Percentiles rank a stretch among this genome's conserved stretches.
Evolutionary conservation across 805 yeast genomes (phyloP).

Genomic region (Yamadazyma sp.): DNA sequence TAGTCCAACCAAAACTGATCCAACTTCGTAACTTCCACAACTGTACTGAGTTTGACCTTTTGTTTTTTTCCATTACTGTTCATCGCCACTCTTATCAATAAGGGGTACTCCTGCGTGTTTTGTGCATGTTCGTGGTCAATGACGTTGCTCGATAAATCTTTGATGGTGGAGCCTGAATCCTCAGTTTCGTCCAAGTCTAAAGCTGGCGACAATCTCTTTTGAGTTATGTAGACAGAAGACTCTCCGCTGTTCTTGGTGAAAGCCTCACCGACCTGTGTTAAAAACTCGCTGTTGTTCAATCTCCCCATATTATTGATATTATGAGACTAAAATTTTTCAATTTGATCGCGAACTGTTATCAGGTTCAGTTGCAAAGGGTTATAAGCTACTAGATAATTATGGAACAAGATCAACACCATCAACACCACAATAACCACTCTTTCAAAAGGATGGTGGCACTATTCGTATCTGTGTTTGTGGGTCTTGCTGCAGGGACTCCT

Average conservation of each 20-base stretch:
- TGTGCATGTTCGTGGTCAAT: constrained; percentile 19
- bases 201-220: constrained; percentile 46
- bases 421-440: background rate
- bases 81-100: constrained; percentile 67
- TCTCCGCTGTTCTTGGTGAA: constrained; percentile 34
- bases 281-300: constrained; percentile 32
- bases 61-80: constrained; percentile 46
- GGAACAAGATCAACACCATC: background rate
- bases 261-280: constrained; percentile 24
- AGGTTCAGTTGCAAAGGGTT: background rate
- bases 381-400: background rate
- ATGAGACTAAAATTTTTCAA: constrained; percentile 4
- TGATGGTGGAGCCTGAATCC: constrained; percentile 8
- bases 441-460: constrained; percentile 19
- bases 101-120: constrained; percentile 48
- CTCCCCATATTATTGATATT: constrained; percentile 25
- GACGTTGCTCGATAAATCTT: constrained; percentile 31
- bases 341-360: constrained; percentile 2
- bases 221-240: constrained; percentile 59
- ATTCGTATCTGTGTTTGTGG: constrained; percentile 43
- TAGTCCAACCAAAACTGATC: constrained; percentile 79
- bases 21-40: constrained; percentile 59
- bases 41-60: constrained; percentile 68
- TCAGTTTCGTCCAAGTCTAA: constrained; percentile 24
- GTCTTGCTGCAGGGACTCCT: constrained; percentile 73